Conservation (phyloP, 2,329 filamentous ascomycete species). For the Xylaria arbuscula region DNA sequence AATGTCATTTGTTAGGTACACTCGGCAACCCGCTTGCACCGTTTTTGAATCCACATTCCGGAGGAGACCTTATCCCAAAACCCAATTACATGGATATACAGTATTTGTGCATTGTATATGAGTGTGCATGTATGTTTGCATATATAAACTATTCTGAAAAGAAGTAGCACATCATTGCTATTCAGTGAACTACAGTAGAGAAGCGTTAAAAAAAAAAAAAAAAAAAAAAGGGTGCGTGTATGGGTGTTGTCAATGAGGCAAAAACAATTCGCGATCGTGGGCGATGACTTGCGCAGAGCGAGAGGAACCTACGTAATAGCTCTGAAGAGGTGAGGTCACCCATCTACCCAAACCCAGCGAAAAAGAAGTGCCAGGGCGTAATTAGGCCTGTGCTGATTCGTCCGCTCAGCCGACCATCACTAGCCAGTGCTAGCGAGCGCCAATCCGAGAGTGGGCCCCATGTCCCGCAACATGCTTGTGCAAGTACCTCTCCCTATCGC, state of each 20-base stretch:
- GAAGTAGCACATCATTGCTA: too few species aligned
- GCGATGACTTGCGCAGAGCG: neutral
- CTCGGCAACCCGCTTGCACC: slow-evolving; percentile 41
- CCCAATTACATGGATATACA: slow-evolving; percentile 7
- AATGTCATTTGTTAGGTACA: slow-evolving; percentile 21
- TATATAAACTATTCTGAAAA: too few species aligned
- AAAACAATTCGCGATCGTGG: slow-evolving; percentile 12
- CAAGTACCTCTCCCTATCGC: slow-evolving; percentile 22
- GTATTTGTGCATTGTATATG: too few species aligned
- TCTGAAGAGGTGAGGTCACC: slow-evolving; percentile 46
- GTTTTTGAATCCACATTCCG: slow-evolving; percentile 39
- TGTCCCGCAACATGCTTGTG: slow-evolving; percentile 20
- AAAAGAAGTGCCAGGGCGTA: slow-evolving; percentile 40
- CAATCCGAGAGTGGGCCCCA: slow-evolving; percentile 18
- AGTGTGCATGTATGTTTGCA: too few species aligned
- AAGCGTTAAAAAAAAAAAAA: too few species aligned
- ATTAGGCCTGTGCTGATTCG: slow-evolving; percentile 50
- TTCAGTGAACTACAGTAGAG: too few species aligned
- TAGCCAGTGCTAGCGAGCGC: slow-evolving; percentile 19
- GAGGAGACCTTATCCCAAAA: slow-evolving; percentile 18
- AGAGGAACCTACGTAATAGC: slow-evolving; percentile 34
- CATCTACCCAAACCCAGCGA: slow-evolving; percentile 29
- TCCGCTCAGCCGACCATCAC: slow-evolving; percentile 47
- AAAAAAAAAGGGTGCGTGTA: too few species aligned
- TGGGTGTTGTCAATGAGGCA: too few species aligned